A percentile compares a stretch with the other conserved stretches of the same genome.
These are phyloP conservation scores for Penicillium canescens DNA, from an alignment of 495 filamentous ascomycete genomes.

Conservation along the genomic window DNA sequence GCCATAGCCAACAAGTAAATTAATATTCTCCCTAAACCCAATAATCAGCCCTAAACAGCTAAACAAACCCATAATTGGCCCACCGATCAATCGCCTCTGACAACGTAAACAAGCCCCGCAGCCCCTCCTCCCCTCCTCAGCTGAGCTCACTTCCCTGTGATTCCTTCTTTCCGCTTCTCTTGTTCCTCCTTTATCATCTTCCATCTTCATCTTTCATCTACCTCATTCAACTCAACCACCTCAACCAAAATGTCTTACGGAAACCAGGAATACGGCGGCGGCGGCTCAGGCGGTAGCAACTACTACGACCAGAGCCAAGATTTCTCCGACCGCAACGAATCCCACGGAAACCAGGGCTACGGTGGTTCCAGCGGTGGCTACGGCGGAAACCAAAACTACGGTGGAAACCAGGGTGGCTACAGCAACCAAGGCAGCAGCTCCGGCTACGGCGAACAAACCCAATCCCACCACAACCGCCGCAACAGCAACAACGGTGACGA, in stretches of 20 bases:
- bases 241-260: slow-evolving; percentile 18
- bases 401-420: neutral
- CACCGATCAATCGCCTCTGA: neutral
- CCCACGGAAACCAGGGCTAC: neutral
- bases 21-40: neutral
- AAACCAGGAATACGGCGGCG: slow-evolving; percentile 13
- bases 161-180: neutral
- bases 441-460: neutral
- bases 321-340: slow-evolving; percentile 10
- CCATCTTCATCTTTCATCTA: neutral
- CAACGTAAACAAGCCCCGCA: slow-evolving; percentile 5
- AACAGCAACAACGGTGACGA: slow-evolving; percentile 32
- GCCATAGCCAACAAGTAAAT: too few relatives aligned
- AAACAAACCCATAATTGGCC: neutral
- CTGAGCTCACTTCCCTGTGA: slow-evolving; percentile 8
- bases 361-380: too few relatives aligned
- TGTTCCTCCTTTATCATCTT: neutral
- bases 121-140: slow-evolving; percentile 5
- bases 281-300: slow-evolving; percentile 4
- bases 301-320: slow-evolving; percentile 20
- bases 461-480: slow-evolving; percentile 3
- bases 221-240: neutral
- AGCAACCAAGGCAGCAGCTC: slow-evolving; percentile 19
- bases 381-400: neutral
- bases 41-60: neutral